Evolutionary conservation across 2,329 filamentous ascomycete species (phyloP).

Genomic region (Penicillium sp.): DNA sequence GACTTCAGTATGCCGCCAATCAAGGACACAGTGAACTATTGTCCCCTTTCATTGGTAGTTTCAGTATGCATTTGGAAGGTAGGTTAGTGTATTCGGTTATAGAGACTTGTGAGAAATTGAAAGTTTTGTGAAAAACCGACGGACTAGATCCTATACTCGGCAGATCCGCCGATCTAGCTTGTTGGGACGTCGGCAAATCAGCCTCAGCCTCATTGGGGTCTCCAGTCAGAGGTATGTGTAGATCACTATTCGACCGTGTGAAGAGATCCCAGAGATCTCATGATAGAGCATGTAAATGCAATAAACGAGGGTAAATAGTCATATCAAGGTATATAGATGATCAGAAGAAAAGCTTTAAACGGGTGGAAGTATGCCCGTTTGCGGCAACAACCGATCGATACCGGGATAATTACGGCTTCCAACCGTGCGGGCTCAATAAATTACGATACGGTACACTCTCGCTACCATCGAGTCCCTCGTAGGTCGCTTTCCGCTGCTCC

Average conservation of each 20-base stretch:
- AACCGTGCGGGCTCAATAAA: neutral
- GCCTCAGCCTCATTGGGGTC: neutral
- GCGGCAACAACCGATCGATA: conserved; percentile 1
- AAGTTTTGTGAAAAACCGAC: neutral
- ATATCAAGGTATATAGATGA: neutral
- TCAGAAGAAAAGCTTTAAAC: neutral
- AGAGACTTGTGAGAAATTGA: neutral
- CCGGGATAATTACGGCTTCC: conserved; percentile 14
- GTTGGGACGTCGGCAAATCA: conserved; percentile 7
- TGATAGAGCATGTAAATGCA: too few relatives aligned
- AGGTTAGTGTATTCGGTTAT: neutral
- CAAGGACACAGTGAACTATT: neutral
- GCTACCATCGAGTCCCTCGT: conserved; percentile 9
- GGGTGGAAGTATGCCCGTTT: conserved; percentile 5
- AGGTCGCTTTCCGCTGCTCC: conserved; percentile 10
- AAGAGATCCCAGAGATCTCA: too few relatives aligned
- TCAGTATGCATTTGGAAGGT: neutral
- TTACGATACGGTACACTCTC: conserved; percentile 5
- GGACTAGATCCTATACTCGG: neutral
- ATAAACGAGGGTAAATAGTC: neutral
- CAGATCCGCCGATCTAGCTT: conserved; percentile 11
- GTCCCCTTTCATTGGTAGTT: neutral
- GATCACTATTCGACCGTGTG: too few relatives aligned
- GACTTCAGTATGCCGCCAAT: neutral
- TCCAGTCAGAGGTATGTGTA: too few relatives aligned